Base-by-base conservation (phyloP, 129 eudicot species). In the Arctium lappa region DNA sequence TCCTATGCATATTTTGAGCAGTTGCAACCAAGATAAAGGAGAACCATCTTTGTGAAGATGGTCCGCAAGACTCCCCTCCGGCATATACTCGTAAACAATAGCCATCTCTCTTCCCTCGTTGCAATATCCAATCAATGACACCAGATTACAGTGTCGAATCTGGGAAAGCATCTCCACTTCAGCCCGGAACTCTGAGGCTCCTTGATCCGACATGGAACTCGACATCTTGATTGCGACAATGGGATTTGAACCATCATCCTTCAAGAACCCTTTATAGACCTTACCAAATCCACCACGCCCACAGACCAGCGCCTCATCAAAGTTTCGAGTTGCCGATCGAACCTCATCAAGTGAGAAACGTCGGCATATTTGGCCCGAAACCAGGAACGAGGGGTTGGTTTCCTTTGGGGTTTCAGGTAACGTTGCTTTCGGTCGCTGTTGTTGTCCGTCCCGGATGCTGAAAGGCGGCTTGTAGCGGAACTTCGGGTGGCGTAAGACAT, bases 401-500 rank as follows among this genome's bases (percentile, higher is more conserved):
- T 8, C 50, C 12, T 44, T 44, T 44, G 50, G 50, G 50, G 12
- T 8, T 44, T 1, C 50, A 44, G 12, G 50, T 44, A 44, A 44
- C 65, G 9, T 53, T 53, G 18, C 22, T 53, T 53, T 53, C 9
- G 18, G 65, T 53, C 3, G 22, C 15, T 53, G 6, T 53, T 53
- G 65, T 53, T 53, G 65, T 12, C 60, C 1, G 1, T 53, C 18
- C 18, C 3, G 65, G 22, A 16, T 16, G n/a, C 3, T 12, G 65
- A 16, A 53, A 16, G 88, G 88, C 34, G 69, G 88, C 74, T 82
- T 88, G 38, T 88, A 32, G 16, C 91, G 82, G 74, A 88, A 86
- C 75, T 84, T 82, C 3, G 91, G 91, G 75, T 88, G 91, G 40
- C 91, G 76, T 73, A 88, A 73, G 31, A 88, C 75, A 50, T 81